phyloP scores from a whole-genome alignment of 345 rosid genomes.

The Angophora floribunda region DNA sequence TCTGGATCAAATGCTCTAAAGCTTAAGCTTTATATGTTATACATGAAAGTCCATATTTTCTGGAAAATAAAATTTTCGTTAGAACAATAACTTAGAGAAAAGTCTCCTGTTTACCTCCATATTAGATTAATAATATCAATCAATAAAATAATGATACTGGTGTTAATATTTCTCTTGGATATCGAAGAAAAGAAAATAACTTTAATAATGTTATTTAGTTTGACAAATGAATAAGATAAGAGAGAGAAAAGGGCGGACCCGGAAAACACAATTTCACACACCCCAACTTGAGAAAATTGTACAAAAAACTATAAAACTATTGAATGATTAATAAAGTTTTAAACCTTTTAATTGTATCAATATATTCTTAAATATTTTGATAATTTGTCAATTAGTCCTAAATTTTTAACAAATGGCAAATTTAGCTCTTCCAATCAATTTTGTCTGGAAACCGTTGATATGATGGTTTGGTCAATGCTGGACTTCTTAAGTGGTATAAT shows the following conservation, averaged over 20 bases:
- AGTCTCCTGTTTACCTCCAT: background rate
- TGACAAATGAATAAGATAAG: background rate
- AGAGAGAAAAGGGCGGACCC: background rate
- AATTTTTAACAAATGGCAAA: too few species aligned
- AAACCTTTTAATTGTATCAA: too few species aligned
- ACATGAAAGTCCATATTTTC: background rate
- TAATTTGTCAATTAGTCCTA: too few species aligned
- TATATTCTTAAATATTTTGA: too few species aligned
- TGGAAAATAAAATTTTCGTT: background rate
- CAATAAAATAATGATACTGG: background rate
- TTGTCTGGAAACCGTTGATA: background rate
- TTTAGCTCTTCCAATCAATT: too few species aligned
- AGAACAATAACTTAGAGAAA: background rate
- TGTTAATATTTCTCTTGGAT: background rate
- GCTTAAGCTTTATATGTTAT: background rate
- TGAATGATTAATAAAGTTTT: rapidly evolving
- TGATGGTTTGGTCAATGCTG: rapidly evolving
- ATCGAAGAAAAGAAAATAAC: background rate
- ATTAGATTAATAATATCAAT: background rate
- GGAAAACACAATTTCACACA: background rate
- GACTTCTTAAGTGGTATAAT: background rate
- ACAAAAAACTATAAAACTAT: too few species aligned
- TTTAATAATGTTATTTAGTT: background rate
- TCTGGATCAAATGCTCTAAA: background rate
- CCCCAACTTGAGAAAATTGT: background rate